phyloP scores from a whole-genome alignment of 805 yeast species.

The Wickerhamomyces sydowiorum region DNA sequence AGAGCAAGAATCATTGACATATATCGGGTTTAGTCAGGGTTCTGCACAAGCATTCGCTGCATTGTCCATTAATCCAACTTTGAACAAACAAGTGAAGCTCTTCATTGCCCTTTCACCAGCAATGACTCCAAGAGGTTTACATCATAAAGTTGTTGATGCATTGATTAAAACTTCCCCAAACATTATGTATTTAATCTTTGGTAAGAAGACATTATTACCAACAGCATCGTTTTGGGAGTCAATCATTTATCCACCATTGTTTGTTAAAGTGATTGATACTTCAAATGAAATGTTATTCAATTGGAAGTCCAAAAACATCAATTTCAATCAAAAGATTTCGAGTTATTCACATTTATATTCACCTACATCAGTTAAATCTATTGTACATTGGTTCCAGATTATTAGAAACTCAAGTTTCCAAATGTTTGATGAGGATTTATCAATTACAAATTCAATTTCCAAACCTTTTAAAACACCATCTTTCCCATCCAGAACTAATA shows the following conservation, averaged over 20 bases:
- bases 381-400: slow-evolving; percentile 96
- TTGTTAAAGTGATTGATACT: slow-evolving; percentile 63
- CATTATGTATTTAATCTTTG: slow-evolving; percentile 67
- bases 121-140: slow-evolving; percentile 82
- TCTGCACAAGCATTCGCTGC: slow-evolving; percentile 92
- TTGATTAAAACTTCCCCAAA: slow-evolving; percentile 74
- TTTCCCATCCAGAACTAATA: slow-evolving; percentile 58
- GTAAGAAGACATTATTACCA: slow-evolving; percentile 67
- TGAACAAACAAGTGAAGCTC: slow-evolving; percentile 48
- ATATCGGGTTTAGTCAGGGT: slow-evolving; percentile 92
- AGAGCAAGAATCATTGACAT: slow-evolving; percentile 50
- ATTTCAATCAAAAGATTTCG: slow-evolving; percentile 66
- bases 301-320: slow-evolving; percentile 75
- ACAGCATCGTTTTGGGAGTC: slow-evolving; percentile 73
- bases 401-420: slow-evolving; percentile 73
- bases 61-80: slow-evolving; percentile 57
- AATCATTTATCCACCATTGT: slow-evolving; percentile 72
- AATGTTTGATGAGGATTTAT: slow-evolving; percentile 71
- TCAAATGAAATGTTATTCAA: slow-evolving; percentile 65
- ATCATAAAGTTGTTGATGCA: slow-evolving; percentile 69
- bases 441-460: slow-evolving; percentile 30
- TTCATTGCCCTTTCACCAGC: slow-evolving; percentile 92
- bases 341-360: slow-evolving; percentile 85
- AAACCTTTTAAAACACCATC: slow-evolving; percentile 29
- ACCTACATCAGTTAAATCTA: slow-evolving; percentile 84